A percentile compares a stretch with the other conserved stretches of the same genome.
These are phyloP conservation scores for Malassezia caprae DNA, from an alignment of 1,284 basidiomycete genomes.

Conservation along the genomic window DNA sequence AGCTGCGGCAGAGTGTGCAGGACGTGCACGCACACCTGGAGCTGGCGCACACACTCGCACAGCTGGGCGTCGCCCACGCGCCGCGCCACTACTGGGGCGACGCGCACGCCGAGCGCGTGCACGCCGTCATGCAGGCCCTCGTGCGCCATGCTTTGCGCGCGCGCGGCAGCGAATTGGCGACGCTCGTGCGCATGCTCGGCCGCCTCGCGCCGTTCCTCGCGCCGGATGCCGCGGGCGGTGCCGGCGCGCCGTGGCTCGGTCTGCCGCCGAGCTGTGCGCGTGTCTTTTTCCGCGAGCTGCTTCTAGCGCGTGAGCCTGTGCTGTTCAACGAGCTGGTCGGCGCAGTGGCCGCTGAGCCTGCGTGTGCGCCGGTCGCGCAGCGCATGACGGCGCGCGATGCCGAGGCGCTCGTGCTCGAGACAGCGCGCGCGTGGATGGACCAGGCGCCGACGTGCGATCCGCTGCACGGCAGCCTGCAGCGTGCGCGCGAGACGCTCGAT, in stretches of 20 bases:
- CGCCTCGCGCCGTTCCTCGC: conserved; percentile 7
- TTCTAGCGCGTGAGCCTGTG: conserved; percentile 1
- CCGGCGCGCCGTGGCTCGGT: background rate
- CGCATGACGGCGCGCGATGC: background rate
- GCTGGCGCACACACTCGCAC: background rate
- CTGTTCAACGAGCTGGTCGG: conserved; percentile 5
- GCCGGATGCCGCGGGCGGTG: background rate
- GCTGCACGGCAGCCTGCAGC: conserved; percentile 3
- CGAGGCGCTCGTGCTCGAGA: conserved; percentile 6
- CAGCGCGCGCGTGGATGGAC: conserved; percentile 3
- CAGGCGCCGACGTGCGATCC: conserved; percentile 13
- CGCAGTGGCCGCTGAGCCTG: background rate
- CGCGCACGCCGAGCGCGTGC: background rate
- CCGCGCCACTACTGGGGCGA: background rate
- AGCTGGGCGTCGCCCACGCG: background rate
- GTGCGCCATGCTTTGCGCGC: conserved; percentile 2
- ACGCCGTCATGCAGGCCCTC: background rate
- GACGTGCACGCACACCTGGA: background rate
- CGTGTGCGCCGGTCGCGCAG: background rate
- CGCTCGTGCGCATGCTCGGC: background rate
- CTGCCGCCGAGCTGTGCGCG: background rate
- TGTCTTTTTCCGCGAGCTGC: background rate
- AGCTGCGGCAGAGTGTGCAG: background rate
- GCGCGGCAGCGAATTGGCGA: conserved; percentile 1
- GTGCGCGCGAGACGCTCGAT: conserved; percentile 5